Evolutionary conservation across 345 rosid genomes (phyloP).

Genomic region (Adansonia digitata): DNA sequence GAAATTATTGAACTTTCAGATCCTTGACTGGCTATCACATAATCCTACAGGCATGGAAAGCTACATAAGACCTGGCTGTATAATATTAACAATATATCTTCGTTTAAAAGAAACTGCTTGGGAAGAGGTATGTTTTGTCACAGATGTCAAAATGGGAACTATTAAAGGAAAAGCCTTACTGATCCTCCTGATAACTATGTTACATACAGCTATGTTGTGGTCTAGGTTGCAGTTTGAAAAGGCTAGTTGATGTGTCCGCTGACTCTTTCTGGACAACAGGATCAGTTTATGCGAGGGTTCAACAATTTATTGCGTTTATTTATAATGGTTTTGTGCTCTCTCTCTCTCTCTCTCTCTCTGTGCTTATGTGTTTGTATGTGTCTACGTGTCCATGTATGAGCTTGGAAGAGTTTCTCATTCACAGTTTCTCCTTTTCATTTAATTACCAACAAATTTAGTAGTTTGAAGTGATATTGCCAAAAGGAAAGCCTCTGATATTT

Average conservation of each 20-base stretch:
- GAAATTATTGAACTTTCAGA: constrained; percentile 34
- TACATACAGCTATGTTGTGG: constrained; percentile 41
- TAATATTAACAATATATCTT: constrained; percentile 59
- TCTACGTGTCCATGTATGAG: not conserved
- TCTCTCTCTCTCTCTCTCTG: not conserved
- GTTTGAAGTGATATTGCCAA: constrained; percentile 3
- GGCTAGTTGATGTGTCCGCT: constrained; percentile 43
- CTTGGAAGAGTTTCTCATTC: not conserved
- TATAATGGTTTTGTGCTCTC: constrained; percentile 40
- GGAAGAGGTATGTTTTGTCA: constrained; percentile 45
- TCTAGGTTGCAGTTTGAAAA: constrained; percentile 52
- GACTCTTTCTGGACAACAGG: constrained; percentile 63
- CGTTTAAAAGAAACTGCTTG: constrained; percentile 41
- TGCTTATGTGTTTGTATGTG: not conserved
- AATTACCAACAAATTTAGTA: not conserved
- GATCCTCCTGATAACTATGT: not conserved
- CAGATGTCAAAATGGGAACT: not conserved
- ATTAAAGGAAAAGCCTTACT: not conserved
- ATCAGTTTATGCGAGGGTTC: constrained; percentile 57
- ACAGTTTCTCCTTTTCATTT: not conserved
- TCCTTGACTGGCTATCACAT: constrained; percentile 60
- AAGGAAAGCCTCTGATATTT: constrained; percentile 7
- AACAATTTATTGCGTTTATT: constrained; percentile 45
- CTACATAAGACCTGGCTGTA: constrained; percentile 73
- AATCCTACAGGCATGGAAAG: constrained; percentile 73